A percentile compares a stretch with the other conserved stretches of the same genome.
Conservation (phyloP, 257 asterid genomes). For the Nicotiana sylvestris region DNA sequence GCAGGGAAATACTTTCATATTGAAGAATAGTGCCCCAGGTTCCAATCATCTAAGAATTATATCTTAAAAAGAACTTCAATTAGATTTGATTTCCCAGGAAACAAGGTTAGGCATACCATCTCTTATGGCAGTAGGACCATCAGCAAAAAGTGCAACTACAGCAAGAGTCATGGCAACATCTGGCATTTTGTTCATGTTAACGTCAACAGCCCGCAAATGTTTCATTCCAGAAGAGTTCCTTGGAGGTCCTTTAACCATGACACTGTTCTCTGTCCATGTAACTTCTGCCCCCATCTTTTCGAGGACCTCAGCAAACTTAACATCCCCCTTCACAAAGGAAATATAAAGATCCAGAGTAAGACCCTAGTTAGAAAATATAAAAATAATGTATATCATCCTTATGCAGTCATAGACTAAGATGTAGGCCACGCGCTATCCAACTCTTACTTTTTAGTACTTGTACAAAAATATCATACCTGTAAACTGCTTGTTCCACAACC, state of each 20-base stretch:
- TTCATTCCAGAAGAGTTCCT: conserved; percentile 55
- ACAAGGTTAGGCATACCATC: conserved; percentile 51
- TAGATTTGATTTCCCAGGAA: not conserved
- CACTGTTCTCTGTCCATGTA: conserved; percentile 93
- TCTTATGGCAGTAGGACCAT: conserved; percentile 91
- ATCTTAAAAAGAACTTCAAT: not conserved
- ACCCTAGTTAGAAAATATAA: not conserved
- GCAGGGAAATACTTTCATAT: not conserved
- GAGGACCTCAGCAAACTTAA: conserved; percentile 94
- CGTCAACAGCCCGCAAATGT: conserved; percentile 70
- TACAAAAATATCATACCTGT: conserved; percentile 54
- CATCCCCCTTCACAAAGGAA: conserved; percentile 66
- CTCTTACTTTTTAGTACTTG: not conserved
- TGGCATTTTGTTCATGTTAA: conserved; percentile 98
- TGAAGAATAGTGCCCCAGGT: not conserved
- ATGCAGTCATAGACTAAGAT: not conserved
- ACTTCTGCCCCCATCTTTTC: conserved; percentile 94
- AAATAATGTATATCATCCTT: not conserved
- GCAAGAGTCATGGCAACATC: conserved; percentile 99
- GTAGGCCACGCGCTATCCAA: not conserved
- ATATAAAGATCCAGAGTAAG: not conserved
- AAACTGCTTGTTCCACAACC: conserved; percentile 99
- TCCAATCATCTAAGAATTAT: not conserved
- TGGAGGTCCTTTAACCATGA: conserved; percentile 88
- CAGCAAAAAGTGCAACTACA: conserved; percentile 92